A percentile compares a stretch with the other conserved stretches of the same genome.
Conservation (phyloP, 2,329 filamentous ascomycete genomes). For the Lecanicillium sp. region DNA sequence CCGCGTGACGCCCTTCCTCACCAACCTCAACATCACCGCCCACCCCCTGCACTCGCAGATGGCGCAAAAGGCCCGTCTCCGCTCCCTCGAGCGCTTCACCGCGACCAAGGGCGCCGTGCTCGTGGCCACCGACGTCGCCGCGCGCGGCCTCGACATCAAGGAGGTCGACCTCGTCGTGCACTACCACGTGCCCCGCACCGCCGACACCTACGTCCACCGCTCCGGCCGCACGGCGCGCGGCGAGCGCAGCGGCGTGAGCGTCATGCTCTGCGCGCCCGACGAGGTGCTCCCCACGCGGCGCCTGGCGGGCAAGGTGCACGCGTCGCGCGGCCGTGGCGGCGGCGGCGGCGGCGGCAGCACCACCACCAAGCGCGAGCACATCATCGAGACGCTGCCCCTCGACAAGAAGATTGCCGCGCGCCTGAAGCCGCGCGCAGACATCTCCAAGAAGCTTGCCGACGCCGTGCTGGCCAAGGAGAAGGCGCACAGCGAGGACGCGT, state of each 20-base stretch:
- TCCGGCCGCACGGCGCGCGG: slow-evolving; percentile 91
- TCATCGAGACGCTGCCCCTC: slow-evolving; percentile 75
- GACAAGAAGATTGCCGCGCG: slow-evolving; percentile 72
- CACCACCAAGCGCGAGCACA: slow-evolving; percentile 46
- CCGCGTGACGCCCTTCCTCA: slow-evolving; percentile 75
- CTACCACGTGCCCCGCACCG: slow-evolving; percentile 88
- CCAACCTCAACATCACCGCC: slow-evolving; percentile 72
- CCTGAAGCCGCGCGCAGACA: slow-evolving; percentile 67
- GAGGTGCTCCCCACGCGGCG: slow-evolving; percentile 81
- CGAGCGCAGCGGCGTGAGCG: slow-evolving; percentile 67
- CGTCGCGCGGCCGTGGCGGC: slow-evolving; percentile 37
- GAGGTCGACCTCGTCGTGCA: slow-evolving; percentile 85
- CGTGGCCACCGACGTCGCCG: slow-evolving; percentile 88
- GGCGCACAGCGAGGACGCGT: slow-evolving; percentile 73
- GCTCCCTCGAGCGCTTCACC: slow-evolving; percentile 85
- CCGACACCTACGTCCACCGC: slow-evolving; percentile 91
- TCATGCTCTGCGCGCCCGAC: slow-evolving; percentile 85
- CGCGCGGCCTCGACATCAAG: slow-evolving; percentile 88
- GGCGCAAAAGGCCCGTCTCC: slow-evolving; percentile 91
- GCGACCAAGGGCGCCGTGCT: slow-evolving; percentile 62
- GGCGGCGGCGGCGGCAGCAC: neutral
- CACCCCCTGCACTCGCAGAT: slow-evolving; percentile 86
- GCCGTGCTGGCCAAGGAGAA: slow-evolving; percentile 81
- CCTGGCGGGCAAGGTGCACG: slow-evolving; percentile 83
- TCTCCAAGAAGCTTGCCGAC: slow-evolving; percentile 87